phyloP scores from a whole-genome alignment of 2,329 filamentous ascomycete species.

The Fusarium pseudoanthophilum region DNA sequence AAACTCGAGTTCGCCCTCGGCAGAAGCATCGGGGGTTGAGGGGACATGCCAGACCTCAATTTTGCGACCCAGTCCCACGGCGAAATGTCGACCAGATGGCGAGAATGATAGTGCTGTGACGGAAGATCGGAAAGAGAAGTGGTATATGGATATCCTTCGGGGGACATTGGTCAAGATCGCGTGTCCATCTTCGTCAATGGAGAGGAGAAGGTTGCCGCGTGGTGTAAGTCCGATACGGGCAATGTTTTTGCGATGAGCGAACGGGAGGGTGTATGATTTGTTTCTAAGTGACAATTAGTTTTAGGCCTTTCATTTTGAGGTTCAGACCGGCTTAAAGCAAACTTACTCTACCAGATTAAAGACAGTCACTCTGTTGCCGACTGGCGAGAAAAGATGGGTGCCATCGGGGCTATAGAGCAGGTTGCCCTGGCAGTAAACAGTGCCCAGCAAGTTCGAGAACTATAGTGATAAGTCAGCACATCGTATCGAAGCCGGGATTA shows the following conservation, averaged over 20 bases:
- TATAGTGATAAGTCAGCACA: constrained; percentile 50
- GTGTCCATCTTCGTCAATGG: constrained; percentile 92
- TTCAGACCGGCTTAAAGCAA: not conserved
- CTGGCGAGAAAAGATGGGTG: constrained; percentile 92
- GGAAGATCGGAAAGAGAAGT: constrained; percentile 91
- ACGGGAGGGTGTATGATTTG: constrained; percentile 87
- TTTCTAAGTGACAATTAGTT: constrained; percentile 68
- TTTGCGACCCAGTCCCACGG: constrained; percentile 84
- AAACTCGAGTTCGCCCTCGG: constrained; percentile 88
- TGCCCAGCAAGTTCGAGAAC: constrained; percentile 98
- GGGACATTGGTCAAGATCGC: constrained; percentile 93
- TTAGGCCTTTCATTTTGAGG: not conserved
- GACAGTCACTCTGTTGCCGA: constrained; percentile 94
- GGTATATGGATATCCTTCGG: constrained; percentile 86
- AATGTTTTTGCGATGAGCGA: constrained; percentile 95
- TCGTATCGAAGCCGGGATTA: accelerated
- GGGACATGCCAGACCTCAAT: constrained; percentile 98
- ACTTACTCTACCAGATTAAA: constrained; percentile 95
- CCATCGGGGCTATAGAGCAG: constrained; percentile 97
- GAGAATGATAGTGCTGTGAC: constrained; percentile 90
- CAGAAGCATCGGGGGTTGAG: constrained; percentile 82
- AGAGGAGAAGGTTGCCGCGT: constrained; percentile 89
- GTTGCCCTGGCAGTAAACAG: constrained; percentile 98
- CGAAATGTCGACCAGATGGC: constrained; percentile 90
- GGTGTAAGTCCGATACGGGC: constrained; percentile 87